Conservation (phyloP, 1,284 basidiomycete species). For the Boletus hoseneyae region DNA sequence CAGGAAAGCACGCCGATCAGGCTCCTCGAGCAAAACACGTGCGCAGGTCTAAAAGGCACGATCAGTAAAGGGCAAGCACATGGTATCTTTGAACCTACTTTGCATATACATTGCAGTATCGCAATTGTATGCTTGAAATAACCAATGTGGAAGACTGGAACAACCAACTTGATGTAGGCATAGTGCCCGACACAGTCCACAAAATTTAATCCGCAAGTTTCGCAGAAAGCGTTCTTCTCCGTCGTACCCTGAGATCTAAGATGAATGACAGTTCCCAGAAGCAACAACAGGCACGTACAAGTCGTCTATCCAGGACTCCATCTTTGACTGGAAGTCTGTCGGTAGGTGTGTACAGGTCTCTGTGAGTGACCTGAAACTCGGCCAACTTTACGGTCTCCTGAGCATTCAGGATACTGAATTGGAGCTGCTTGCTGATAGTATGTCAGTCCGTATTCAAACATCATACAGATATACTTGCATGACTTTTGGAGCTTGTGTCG, state of each 20-base stretch:
- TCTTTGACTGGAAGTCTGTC: slow-evolving; percentile 84
- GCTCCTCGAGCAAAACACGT: slow-evolving; percentile 87
- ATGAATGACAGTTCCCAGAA: slow-evolving; percentile 3
- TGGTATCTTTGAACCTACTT: slow-evolving; percentile 48
- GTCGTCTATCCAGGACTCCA: slow-evolving; percentile 86
- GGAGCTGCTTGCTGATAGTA: slow-evolving; percentile 77
- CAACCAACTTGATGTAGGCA: slow-evolving; percentile 93
- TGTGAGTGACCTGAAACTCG: slow-evolving; percentile 91
- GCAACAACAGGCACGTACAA: slow-evolving; percentile 51
- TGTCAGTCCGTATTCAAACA: slow-evolving; percentile 13
- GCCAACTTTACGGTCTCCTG: slow-evolving; percentile 93
- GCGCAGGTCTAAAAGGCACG: slow-evolving; percentile 74
- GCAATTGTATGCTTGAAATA: slow-evolving; percentile 96
- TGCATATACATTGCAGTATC: slow-evolving; percentile 95
- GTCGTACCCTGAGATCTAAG: slow-evolving; percentile 77
- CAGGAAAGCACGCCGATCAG: slow-evolving; percentile 81
- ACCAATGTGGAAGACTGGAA: slow-evolving; percentile 97
- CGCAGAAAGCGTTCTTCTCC: slow-evolving; percentile 90
- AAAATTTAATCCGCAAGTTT: slow-evolving; percentile 91
- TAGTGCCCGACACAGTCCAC: slow-evolving; percentile 98
- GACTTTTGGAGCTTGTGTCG: slow-evolving; percentile 86
- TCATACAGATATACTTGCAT: slow-evolving; percentile 58
- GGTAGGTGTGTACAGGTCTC: slow-evolving; percentile 82
- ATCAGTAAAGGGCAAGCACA: slow-evolving; percentile 4
- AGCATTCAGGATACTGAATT: slow-evolving; percentile 88